Base-by-base conservation (phyloP, 2,329 filamentous ascomycete genomes). In the Fusarium sarcochroum region DNA sequence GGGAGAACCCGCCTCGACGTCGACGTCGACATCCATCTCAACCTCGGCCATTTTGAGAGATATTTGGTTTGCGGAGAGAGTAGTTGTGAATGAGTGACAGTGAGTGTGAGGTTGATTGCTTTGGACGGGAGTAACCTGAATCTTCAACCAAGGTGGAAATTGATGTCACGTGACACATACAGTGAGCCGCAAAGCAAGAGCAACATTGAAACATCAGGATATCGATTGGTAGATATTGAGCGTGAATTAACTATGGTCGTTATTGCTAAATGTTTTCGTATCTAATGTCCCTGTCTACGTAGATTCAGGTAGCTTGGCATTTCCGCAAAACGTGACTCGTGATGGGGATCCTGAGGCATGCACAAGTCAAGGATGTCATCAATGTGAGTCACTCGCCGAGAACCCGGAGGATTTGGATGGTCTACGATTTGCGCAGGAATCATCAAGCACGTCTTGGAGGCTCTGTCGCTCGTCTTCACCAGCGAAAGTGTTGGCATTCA, bases 1-100 rank as follows among this genome's bases (percentile, higher is more conserved):
- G 55, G 78, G 73, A 13, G 75, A 76, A 40, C 68, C 68, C 64
- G 89, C 72, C 45, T 72, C 73, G 18, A 70, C 68, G 44, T 72
- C 73, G 18, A 70, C 68, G 44, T 90, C 88, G 58, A 89, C 71
- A 34, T 90, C 88, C 88, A 90, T 90, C 63, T 89, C 83, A 48
- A 81, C 79, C 76, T 87, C 85, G 25, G 85, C 81, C 86, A 87
- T 88, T 41, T 40, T 70, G 38, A 37, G 9, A 14, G 7, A 7
- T 6, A 7, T n/a, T 7, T 58, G 10, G 8, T 59, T 44, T 23
- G n/a, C 3, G 8, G 9, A 6, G 7, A 6, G 23, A 37, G n/a
- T 17, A 20, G 14, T 52, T 41, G 7, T 27, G 32, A 23, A 25
- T n/a, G 37, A 37, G 17, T 23, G 10, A 37, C 27, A 21, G 41